A percentile compares a stretch with the other conserved stretches of the same genome.
Evolutionary conservation across 257 asterid genomes (phyloP).

Genomic region (Apocynum venetum): DNA sequence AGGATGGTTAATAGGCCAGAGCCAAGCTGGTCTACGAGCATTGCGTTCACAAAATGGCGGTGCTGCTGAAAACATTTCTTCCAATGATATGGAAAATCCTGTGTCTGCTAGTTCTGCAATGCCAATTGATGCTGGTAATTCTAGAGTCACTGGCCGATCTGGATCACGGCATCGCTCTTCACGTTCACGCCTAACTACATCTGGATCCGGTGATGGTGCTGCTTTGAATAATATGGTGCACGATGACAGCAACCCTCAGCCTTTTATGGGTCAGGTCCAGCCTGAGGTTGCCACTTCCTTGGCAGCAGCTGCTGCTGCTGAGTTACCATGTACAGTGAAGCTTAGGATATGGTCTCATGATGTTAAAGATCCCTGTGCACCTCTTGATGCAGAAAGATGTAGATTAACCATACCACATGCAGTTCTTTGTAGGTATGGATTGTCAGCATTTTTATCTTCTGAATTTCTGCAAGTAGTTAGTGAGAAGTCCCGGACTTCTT

Average conservation of each 20-base stretch:
- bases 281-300: constrained; percentile 79
- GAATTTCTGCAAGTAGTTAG: not conserved
- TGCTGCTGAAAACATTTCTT: constrained; percentile 37
- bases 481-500: not conserved
- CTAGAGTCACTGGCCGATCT: constrained; percentile 61
- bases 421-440: constrained; percentile 86
- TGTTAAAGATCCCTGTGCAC: constrained; percentile 62
- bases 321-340: constrained; percentile 96
- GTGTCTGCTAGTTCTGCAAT: constrained; percentile 38
- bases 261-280: constrained; percentile 64
- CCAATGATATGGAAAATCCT: constrained; percentile 42
- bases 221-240: constrained; percentile 37
- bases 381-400: constrained; percentile 64
- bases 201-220: constrained; percentile 46
- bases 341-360: constrained; percentile 95
- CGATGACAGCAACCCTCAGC: constrained; percentile 52
- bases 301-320: constrained; percentile 95
- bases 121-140: constrained; percentile 38
- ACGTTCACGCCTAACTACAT: constrained; percentile 39
- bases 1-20: constrained; percentile 96
- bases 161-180: constrained; percentile 67
- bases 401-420: constrained; percentile 89
- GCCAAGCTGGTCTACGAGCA: constrained; percentile 74
- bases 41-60: constrained; percentile 52
- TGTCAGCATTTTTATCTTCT: not conserved